Percentiles rank a stretch among this genome's conserved stretches.
Evolutionary conservation across 306 rosid genomes (phyloP).

Genomic region (Begonia peltatifolia): DNA sequence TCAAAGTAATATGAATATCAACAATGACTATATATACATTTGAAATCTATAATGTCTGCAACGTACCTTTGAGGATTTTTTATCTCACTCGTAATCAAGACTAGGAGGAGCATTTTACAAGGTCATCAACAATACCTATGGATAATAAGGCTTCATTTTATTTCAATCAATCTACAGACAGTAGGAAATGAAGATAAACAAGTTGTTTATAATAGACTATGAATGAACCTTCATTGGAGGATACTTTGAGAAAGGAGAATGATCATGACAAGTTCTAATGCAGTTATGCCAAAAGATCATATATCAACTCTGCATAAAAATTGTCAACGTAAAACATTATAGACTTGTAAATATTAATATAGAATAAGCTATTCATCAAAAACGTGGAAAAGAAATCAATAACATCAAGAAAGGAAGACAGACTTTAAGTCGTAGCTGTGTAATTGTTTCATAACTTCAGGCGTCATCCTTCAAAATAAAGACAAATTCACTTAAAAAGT

Average conservation of each 20-base stretch:
- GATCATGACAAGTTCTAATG: constrained; percentile 90
- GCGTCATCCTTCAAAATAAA: constrained; percentile 69
- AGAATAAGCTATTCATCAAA: too few species aligned
- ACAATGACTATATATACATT: not conserved
- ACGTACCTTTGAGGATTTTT: constrained; percentile 63
- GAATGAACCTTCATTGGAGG: constrained; percentile 83
- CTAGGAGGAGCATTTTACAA: constrained; percentile 90
- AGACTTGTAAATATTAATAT: too few species aligned
- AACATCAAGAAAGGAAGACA: too few species aligned
- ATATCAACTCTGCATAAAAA: constrained; percentile 17
- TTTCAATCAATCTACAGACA: constrained; percentile 6
- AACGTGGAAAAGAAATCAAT: too few species aligned
- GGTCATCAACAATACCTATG: constrained; percentile 84
- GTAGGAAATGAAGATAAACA: constrained; percentile 10
- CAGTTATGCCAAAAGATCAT: constrained; percentile 98
- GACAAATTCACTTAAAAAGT: constrained; percentile 1
- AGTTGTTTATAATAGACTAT: constrained; percentile 7
- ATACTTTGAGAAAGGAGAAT: constrained; percentile 98
- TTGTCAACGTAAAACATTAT: too few species aligned
- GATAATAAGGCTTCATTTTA: constrained; percentile 12
- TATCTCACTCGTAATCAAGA: constrained; percentile 75
- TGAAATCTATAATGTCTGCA: not conserved
- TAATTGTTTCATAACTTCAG: constrained; percentile 93
- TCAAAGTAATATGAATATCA: not conserved
- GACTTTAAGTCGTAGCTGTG: constrained; percentile 59